These are phyloP conservation scores for Aspergillus sp. DNA, from an alignment of 2,329 filamentous ascomycete species.

Conservation along the genomic window DNA sequence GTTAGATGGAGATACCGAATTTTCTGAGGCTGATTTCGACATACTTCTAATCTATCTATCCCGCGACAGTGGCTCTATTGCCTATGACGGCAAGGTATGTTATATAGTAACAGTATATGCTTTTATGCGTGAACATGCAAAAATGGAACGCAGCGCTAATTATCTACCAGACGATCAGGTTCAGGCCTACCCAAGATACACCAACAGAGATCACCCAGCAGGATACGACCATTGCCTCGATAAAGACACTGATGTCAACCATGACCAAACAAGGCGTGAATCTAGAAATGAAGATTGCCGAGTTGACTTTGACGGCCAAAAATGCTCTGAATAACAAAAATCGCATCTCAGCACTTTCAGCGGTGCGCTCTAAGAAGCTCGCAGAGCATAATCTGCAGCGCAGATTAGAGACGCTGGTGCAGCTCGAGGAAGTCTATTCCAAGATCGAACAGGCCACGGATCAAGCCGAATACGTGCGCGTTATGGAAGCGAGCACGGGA, in stretches of 20 bases:
- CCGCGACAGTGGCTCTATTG: conserved; percentile 52
- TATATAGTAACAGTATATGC: background rate
- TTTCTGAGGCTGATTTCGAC: conserved; percentile 59
- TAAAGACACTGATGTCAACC: conserved; percentile 63
- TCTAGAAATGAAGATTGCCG: conserved; percentile 48
- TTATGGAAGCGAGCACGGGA: conserved; percentile 69
- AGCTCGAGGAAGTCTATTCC: conserved; percentile 75
- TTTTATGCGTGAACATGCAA: conserved; percentile 1
- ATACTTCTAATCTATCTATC: conserved; percentile 62
- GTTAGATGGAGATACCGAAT: conserved; percentile 40
- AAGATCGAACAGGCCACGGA: conserved; percentile 79
- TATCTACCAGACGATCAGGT: conserved; percentile 57
- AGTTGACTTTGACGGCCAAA: conserved; percentile 52
- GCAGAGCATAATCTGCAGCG: conserved; percentile 65
- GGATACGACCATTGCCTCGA: conserved; percentile 71
- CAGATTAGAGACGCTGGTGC: conserved; percentile 63
- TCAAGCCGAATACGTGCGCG: conserved; percentile 72
- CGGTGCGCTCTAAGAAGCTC: conserved; percentile 73
- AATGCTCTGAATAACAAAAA: conserved; percentile 66
- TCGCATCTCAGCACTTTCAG: conserved; percentile 63
- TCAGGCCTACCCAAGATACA: conserved; percentile 50
- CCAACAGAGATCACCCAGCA: conserved; percentile 58
- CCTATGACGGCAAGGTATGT: conserved; percentile 41
- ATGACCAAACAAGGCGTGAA: conserved; percentile 60
- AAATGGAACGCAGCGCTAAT: conserved; percentile 12